Evolutionary conservation across 75 land plant genomes (phyloP), one percentile per base, ranked within the genome.

Genomic region (Adiantum capillusveneris): DNA sequence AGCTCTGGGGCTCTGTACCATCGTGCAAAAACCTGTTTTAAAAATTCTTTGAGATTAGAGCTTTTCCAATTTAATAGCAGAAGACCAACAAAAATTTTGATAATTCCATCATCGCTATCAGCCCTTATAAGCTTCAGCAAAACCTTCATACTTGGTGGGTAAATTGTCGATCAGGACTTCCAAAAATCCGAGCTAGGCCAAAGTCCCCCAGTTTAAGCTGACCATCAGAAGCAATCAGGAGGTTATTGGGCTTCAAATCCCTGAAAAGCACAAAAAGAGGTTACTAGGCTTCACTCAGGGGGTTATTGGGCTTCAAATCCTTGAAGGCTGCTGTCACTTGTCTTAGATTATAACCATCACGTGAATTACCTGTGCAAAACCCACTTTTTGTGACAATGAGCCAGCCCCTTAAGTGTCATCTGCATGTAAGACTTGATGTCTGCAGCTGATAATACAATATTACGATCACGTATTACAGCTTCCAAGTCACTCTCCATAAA

Each of bases 1-100:
- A 94, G 58, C 70, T 94, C 98, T 53, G 98, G 98, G 55, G 98
- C 81, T 71, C 98, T 81, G 62, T 94, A 94, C 98, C 98, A 94
- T 34, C 90, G 66, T 55, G 98, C 98, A 78, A 94, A 94, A 18
- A 94, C 98, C 98, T 94, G 72, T 36, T 39, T 53, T 6, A 31
- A 48, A 56, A 25, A 24, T n/a, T 34, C 22, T 58, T 3, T 24
- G n/a, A n/a, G 21, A 46, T 5, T n/a, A 7, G 49, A 46, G 7
- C 3, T 9, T 34, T 34, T 9, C 3, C 37, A 34, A 5, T 3
- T 3, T 34, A 34, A 34, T 5, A 34, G 37, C 37, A 34, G 37
- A 34, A 34, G 37, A 3, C 37, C n/a, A n/a, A n/a, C n/a, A n/a
- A 34, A 3, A 34, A 5, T 34, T 34, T 34, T 34, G 37, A 34